Base-by-base conservation (phyloP, 1,284 basidiomycete genomes). In the Rhizoctonia solani region DNA sequence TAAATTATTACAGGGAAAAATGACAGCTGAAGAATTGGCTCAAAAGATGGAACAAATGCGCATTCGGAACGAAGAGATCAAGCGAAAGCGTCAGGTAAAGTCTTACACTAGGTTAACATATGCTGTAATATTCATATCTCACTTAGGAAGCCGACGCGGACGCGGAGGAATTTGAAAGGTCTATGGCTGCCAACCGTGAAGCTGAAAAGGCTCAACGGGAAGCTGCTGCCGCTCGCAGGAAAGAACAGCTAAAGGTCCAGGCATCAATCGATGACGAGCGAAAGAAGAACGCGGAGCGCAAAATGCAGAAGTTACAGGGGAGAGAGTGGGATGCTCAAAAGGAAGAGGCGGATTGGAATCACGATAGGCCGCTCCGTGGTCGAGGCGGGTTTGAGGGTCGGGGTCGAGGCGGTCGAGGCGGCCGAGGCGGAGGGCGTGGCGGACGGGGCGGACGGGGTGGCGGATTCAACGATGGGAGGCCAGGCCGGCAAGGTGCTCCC, bases 271-370 rank as follows among this genome's bases (percentile, higher is more conserved):
- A 81, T 1, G 80, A 83, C 49, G 81, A 76, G 65, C 83, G 84
- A 68, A 88, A 85, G 74, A 81, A 88, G 77, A 90, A 88, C 71
- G 89, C 89, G 68, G 83, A 83, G 72, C 79, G 87, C 46, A 92
- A 92, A 78, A 80, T 92, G 82, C 87, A 88, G n/a, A 89, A 87
- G 77, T 80, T 85, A 13, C 84, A 85, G 71, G 85, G 77, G 69
- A 82, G 89, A n/a, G 90, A 92, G 77, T 92, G 89, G 89, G 89
- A 92, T 74, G 86, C 87, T 29, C 86, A 84, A n/a, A 92, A 92
- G 74, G 79, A 83, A 23, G 73, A 78, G 23, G 77, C 75, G 29
- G 79, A 81, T 23, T 80, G 80, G 79, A 49, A 69, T 29, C 59
- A 63, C 14, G 34, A 34, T 63, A 49, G 49, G 25, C 30, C 34